Evolutionary conservation across 1,139 yeast species (phyloP), one percentile per base, ranked within the genome.

Genomic region (Yamadazyma diddensiae): DNA sequence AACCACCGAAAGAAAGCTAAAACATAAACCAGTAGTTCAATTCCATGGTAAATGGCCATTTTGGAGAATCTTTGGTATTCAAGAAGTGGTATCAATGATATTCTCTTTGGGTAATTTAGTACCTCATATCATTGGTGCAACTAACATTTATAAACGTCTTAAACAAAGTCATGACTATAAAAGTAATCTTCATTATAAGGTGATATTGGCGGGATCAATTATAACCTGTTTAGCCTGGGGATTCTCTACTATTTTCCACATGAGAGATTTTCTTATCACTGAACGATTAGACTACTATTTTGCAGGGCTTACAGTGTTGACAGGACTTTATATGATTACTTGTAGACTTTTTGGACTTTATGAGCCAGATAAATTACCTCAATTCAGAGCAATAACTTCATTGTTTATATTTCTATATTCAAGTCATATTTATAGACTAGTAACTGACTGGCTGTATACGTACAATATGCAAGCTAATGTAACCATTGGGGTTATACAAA

Each of bases 11-110:
- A 65, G 95, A 15, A 62, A 65, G 13, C 44, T 40, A 0, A 46
- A 59, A 3, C 37, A 48, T 7, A 70, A 73, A 34, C 79, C 77
- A 35, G 62, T 86, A 2, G 72, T 72, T 29, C 98, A 92, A 53
- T 92, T 87, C 59, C 97, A 92, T 55, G 98, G 98, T 0, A 92
- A 92, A 59, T 92, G 98, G 98, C 97, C 97, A 2, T 92, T 92
- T 50, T 45, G 65, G 26, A 69, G 98, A 35, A 51, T 83, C 1
- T 59, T 69, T 13, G 95, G 95, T 0, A 65, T 84, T 19, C 98
- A 92, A 54, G 98, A 92, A 53, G 62, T 88, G 0, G 82, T 81
- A 11, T 82, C 95, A n/a, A 78, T 83, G 2, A 19, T 87, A 1
- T 92, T 92, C 56, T 84, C 95, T 9, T 43, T 90, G 7, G 80